Evolutionary conservation across 1,284 basidiomycete species (phyloP).

Genomic region (Ganoderma resinaceum): DNA sequence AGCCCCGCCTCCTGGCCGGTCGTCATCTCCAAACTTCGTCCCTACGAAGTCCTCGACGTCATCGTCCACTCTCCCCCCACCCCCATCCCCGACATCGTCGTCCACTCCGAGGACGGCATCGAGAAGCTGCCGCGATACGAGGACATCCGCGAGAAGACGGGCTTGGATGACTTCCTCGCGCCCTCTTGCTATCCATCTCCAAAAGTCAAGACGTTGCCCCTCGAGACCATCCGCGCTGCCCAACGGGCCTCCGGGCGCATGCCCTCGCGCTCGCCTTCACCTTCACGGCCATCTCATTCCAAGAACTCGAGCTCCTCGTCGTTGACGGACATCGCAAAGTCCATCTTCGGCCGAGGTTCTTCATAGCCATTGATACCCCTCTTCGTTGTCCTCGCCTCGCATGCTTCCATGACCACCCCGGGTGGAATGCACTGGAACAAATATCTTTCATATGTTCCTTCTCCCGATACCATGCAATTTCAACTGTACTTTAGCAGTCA

Average conservation of each 20-base stretch:
- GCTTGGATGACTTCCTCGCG: constrained; percentile 11
- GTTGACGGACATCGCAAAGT: constrained; percentile 18
- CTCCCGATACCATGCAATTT: background rate
- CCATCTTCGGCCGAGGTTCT: constrained; percentile 18
- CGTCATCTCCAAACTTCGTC: constrained; percentile 50
- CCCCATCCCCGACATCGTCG: constrained; percentile 19
- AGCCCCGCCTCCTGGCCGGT: constrained; percentile 62
- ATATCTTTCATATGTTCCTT: background rate
- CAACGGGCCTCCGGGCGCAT: constrained; percentile 3
- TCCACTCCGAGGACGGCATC: constrained; percentile 14
- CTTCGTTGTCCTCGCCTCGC: background rate
- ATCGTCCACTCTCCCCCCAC: constrained; percentile 36
- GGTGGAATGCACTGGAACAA: background rate
- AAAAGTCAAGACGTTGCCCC: constrained; percentile 3
- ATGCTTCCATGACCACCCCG: background rate
- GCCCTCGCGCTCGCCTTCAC: constrained; percentile 17
- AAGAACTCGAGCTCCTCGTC: constrained; percentile 1
- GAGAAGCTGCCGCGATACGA: constrained; percentile 26
- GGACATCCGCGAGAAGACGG: constrained; percentile 15
- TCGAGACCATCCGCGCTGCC: background rate
- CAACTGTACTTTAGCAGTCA: background rate
- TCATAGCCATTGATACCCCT: background rate
- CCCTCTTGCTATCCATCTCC: constrained; percentile 22
- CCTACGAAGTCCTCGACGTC: constrained; percentile 64
- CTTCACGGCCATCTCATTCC: background rate